A percentile compares a stretch with the other conserved stretches of the same genome.
These are phyloP conservation scores for Candida corydali DNA, from an alignment of 805 yeast species.

Conservation along the genomic window DNA sequence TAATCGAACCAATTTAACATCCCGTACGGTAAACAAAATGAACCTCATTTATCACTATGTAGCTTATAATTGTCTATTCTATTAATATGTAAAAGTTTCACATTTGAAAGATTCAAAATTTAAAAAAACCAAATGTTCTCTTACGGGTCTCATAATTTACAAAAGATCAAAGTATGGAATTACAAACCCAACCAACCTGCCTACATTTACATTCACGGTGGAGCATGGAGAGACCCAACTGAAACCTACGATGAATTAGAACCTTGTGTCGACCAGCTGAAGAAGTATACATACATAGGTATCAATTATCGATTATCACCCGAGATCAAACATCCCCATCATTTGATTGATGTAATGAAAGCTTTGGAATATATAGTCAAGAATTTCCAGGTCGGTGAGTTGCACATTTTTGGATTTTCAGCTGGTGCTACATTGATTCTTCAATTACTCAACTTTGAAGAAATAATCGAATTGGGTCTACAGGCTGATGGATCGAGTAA, in stretches of 20 bases:
- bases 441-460: conserved; percentile 40
- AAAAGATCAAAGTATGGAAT: conserved; percentile 25
- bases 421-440: conserved; percentile 70
- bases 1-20: no score
- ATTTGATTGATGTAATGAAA: conserved; percentile 48
- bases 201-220: conserved; percentile 73
- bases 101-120: no score
- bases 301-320: conserved; percentile 68
- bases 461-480: conserved; percentile 16
- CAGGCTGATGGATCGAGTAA: conserved; percentile 1
- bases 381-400: conserved; percentile 1
- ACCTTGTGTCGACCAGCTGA: conserved; percentile 1
- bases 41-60: no score
- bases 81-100: no score
- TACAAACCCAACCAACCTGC: conserved; percentile 17
- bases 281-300: conserved; percentile 21
- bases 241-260: conserved; percentile 59
- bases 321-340: conserved; percentile 56
- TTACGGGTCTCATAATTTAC: conserved; percentile 34
- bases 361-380: conserved; percentile 33
- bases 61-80: no score
- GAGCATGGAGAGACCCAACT: conserved; percentile 77
- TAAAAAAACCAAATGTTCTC: no score
- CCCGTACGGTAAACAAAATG: no score
- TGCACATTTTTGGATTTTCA: conserved; percentile 64